Conservation (phyloP, 495 filamentous ascomycete genomes). For the Lepraria neglecta region DNA sequence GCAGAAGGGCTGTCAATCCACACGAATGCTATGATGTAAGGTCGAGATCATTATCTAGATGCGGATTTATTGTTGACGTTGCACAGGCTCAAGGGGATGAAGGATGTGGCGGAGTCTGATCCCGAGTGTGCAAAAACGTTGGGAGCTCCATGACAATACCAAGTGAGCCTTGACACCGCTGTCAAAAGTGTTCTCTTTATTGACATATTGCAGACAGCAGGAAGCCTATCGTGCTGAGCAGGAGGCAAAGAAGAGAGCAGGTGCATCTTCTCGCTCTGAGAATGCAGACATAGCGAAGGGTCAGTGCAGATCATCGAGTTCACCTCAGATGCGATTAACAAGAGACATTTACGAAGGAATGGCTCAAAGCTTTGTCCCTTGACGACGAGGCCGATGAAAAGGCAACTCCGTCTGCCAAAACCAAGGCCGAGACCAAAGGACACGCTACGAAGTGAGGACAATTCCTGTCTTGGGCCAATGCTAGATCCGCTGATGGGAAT, state of each 20-base stretch:
- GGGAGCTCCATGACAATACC: background rate
- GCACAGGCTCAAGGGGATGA: too few relatives aligned
- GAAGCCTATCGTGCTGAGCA: background rate
- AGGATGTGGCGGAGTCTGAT: too few relatives aligned
- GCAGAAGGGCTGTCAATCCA: too few relatives aligned
- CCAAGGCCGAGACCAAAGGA: too few relatives aligned
- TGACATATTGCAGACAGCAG: too few relatives aligned
- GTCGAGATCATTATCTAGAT: too few relatives aligned
- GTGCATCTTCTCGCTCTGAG: background rate
- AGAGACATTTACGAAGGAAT: background rate
- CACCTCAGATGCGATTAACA: background rate
- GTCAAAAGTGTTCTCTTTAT: background rate
- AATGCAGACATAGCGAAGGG: background rate
- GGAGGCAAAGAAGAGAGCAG: background rate
- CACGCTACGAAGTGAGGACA: too few relatives aligned
- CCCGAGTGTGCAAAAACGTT: too few relatives aligned
- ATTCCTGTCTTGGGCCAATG: too few relatives aligned
- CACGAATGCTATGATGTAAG: too few relatives aligned
- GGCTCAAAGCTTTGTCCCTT: background rate
- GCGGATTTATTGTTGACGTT: too few relatives aligned
- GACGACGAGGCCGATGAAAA: background rate
- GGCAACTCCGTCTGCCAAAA: background rate
- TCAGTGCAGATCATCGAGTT: background rate
- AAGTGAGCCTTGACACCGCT: background rate
- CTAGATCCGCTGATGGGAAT: background rate